A percentile compares a stretch with the other conserved stretches of the same genome.
Conservation (phyloP, 352 stramenopile genomes). For the Pythium plurisporium region DNA sequence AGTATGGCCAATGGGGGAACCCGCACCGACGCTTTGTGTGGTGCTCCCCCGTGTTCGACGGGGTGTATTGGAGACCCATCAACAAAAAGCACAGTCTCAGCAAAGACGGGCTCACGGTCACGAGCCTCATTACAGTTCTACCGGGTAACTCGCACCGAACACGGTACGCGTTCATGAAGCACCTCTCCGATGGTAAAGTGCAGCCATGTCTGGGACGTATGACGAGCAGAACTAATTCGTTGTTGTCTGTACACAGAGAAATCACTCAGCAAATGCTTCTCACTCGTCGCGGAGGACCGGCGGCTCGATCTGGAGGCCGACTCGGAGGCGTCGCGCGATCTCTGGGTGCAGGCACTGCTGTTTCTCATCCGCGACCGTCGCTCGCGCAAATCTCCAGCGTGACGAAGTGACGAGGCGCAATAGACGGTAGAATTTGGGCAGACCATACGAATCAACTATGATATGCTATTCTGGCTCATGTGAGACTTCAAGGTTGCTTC, state of each 20-base stretch:
- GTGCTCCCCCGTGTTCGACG: slow-evolving; percentile 62
- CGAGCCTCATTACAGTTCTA: slow-evolving; percentile 43
- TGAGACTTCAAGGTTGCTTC: background rate
- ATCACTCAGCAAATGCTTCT: slow-evolving; percentile 59
- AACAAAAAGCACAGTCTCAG: slow-evolving; percentile 60
- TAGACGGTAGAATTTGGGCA: background rate
- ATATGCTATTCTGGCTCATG: background rate
- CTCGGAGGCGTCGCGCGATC: slow-evolving; percentile 54
- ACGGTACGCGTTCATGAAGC: slow-evolving; percentile 74
- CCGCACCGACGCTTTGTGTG: slow-evolving; percentile 71
- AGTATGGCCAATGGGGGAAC: slow-evolving; percentile 72
- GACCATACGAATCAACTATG: background rate
- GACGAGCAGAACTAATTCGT: slow-evolving; percentile 8
- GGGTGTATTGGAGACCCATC: slow-evolving; percentile 59
- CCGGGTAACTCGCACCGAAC: slow-evolving; percentile 56
- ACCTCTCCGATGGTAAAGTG: slow-evolving; percentile 56
- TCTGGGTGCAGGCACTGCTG: slow-evolving; percentile 52
- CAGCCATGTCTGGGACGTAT: background rate
- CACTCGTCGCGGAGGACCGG: slow-evolving; percentile 57
- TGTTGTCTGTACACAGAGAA: slow-evolving; percentile 37
- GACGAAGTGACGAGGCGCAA: background rate
- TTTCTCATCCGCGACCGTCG: slow-evolving; percentile 31
- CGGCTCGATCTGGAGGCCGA: slow-evolving; percentile 68
- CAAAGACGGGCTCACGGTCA: slow-evolving; percentile 50
- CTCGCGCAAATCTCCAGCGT: background rate